phyloP scores from a whole-genome alignment of 306 rosid genomes.

The Quercus cerris region DNA sequence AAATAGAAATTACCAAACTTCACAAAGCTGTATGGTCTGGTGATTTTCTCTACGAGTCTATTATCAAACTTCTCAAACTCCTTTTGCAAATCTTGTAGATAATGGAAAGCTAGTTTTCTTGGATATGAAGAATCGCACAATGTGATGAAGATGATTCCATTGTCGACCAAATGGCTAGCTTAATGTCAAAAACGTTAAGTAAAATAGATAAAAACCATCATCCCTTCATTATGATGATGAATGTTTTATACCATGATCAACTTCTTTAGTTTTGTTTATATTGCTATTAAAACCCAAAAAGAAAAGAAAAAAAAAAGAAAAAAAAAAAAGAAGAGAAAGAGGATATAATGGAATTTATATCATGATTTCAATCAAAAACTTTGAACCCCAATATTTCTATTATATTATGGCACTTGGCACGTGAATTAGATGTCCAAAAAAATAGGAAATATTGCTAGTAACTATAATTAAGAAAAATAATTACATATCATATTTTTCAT shows the following conservation, averaged over 20 bases:
- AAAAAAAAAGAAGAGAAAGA: not conserved
- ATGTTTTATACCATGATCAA: not conserved
- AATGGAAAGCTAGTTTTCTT: conserved; percentile 69
- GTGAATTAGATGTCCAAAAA: not conserved
- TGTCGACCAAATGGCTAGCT: conserved; percentile 54
- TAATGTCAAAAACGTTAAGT: conserved; percentile 21
- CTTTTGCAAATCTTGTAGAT: conserved; percentile 63
- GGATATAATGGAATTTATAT: too few species aligned
- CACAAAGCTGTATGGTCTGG: conserved; percentile 58
- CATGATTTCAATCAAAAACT: too few species aligned
- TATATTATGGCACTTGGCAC: too few species aligned
- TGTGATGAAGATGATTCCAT: conserved; percentile 56
- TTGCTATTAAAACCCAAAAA: too few species aligned
- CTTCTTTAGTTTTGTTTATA: not conserved
- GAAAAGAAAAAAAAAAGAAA: too few species aligned
- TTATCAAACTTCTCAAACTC: conserved; percentile 64
- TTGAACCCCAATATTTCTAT: too few species aligned
- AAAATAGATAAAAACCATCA: not conserved
- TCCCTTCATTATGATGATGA: too few species aligned
- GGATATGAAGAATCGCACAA: conserved; percentile 68
- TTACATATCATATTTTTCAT: not conserved
- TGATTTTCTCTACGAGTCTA: conserved; percentile 40
- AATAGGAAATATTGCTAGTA: not conserved
- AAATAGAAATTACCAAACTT: conserved; percentile 57
- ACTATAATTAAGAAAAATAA: not conserved